Conservation (phyloP, 441 rosid species). For the Erodium trifolium region DNA sequence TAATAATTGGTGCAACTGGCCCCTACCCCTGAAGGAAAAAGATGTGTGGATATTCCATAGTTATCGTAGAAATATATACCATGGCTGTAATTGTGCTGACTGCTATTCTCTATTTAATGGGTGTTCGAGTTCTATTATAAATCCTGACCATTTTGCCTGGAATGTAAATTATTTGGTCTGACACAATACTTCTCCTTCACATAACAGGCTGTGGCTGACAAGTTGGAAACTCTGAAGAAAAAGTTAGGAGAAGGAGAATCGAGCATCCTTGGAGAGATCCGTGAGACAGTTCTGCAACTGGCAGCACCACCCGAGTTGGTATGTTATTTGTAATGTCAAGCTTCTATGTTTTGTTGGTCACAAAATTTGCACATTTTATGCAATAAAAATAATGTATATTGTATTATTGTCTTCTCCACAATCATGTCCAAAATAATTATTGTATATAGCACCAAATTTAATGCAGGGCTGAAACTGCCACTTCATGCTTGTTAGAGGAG, state of each 20-base stretch:
- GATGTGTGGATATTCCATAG: background rate
- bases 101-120: background rate
- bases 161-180: conserved; percentile 11
- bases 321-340: conserved; percentile 19
- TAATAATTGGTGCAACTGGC: background rate
- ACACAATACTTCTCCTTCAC: conserved; percentile 10
- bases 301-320: conserved; percentile 72
- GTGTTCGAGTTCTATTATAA: background rate
- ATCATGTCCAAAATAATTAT: background rate
- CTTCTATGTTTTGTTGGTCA: background rate
- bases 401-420: background rate
- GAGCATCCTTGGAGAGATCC: conserved; percentile 57
- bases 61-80: background rate
- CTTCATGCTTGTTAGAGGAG: background rate
- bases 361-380: background rate
- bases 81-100: background rate
- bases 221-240: conserved; percentile 53
- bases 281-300: conserved; percentile 61
- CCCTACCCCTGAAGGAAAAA: background rate
- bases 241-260: conserved; percentile 53
- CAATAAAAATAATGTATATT: background rate
- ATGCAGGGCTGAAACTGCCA: background rate
- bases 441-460: too few relatives aligned
- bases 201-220: conserved; percentile 58
- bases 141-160: background rate